Base-by-base conservation (phyloP, 2,329 filamentous ascomycete genomes). In the Fusarium redolens region DNA sequence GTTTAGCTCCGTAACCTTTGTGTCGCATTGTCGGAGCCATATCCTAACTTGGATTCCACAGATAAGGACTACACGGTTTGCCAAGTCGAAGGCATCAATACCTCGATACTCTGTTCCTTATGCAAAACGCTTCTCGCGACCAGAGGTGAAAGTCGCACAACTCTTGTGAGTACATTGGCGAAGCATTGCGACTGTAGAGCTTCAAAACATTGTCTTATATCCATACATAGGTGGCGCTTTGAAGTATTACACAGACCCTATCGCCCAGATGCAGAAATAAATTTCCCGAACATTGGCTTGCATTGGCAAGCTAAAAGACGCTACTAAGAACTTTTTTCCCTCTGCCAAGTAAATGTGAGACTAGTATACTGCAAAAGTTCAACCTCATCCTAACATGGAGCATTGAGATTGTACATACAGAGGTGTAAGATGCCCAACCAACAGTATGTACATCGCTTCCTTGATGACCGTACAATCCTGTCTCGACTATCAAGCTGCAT, bases 21-120 rank as follows among this genome's bases (percentile, higher is more conserved):
- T 68, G 65, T 51, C 52, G 45, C 33, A 71, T 71, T 28, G 38
- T 57, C 69, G 67, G 68, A 33, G 44, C 22, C 65, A 69, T 69
- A 33, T 65, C 66, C 66, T 48, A 69, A 69, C 45, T 69, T 33
- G 66, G 66, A 51, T 59, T 33, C 41, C 35, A 31, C 37, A 71
- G 70, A 73, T 73, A 73, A 69, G 66, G 40, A 30, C 35, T 41
- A 45, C 58, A 52, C 56, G 37, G 33, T 50, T 48, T 55, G 55
- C 56, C 64, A 68, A 63, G 64, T 43, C 57, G 37, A 43, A 63
- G 41, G 18, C n/a, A 68, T n/a, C 31, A 45, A 38, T 40, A 37
- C 54, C 30, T 61, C 48, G 50, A 69, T 20, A 41, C 35, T 33
- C 41, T 55, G 28, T 41, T 25, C 25, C 28, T 45, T 51, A 44